These are phyloP conservation scores for Malassezia sympodialis DNA, from an alignment of 1,284 basidiomycete species.

Conservation along the genomic window DNA sequence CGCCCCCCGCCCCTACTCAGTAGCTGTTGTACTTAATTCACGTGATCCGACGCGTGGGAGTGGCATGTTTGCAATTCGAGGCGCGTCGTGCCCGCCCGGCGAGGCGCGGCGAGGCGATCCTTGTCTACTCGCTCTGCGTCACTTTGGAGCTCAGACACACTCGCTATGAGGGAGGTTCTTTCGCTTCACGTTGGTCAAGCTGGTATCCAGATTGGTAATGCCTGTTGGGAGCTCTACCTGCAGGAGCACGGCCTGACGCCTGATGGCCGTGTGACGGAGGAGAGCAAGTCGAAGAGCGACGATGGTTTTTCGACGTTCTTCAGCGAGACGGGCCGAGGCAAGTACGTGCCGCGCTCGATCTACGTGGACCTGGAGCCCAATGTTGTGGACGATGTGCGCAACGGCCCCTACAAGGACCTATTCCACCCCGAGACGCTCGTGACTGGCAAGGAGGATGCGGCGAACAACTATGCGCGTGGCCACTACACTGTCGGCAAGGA, in stretches of 20 bases:
- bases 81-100: neutral
- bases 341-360: constrained; percentile 93
- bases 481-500: constrained; percentile 93
- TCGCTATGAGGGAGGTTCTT: constrained; percentile 58
- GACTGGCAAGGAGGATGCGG: constrained; percentile 97
- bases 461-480: constrained; percentile 79
- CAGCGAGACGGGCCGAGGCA: constrained; percentile 47
- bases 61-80: constrained; percentile 5
- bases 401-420: constrained; percentile 80
- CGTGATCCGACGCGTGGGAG: constrained; percentile 12
- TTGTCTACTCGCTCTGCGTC: constrained; percentile 36
- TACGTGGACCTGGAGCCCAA: constrained; percentile 93
- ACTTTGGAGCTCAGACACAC: constrained; percentile 31
- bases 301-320: constrained; percentile 87
- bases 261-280: constrained; percentile 51
- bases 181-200: constrained; percentile 89
- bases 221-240: constrained; percentile 81
- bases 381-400: constrained; percentile 90
- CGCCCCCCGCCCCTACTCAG: neutral
- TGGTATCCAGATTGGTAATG: constrained; percentile 63
- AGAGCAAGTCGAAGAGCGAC: constrained; percentile 65
- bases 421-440: constrained; percentile 99
- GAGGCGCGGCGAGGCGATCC: neutral
- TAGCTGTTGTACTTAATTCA: neutral
- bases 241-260: constrained; percentile 79